Conservation (phyloP, 108 stramenopile species). For the Nannochloropsis granulata region DNA sequence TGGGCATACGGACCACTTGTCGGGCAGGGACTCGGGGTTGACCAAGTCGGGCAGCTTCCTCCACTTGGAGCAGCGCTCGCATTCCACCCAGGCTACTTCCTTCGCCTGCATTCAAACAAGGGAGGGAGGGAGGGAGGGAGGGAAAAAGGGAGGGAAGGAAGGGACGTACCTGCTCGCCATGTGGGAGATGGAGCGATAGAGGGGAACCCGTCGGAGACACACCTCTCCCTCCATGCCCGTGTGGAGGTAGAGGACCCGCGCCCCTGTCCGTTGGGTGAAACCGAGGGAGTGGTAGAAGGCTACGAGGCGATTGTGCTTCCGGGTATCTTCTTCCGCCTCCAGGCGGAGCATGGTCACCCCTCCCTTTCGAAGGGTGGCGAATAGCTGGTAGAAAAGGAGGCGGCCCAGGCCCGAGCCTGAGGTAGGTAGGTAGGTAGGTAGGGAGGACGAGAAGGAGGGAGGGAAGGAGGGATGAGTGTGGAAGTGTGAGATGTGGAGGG, state of each 20-base stretch:
- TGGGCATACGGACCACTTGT: conserved; percentile 5
- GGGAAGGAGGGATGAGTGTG: too few relatives aligned
- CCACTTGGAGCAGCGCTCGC: conserved; percentile 34
- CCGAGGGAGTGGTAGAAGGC: conserved; percentile 20
- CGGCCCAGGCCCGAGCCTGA: conserved; percentile 10
- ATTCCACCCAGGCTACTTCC: conserved; percentile 22
- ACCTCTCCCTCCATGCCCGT: too few relatives aligned
- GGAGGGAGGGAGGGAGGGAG: conserved; percentile 47
- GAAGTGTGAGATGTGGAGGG: background rate
- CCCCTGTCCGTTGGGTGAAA: conserved; percentile 16
- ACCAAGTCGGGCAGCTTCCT: conserved; percentile 23
- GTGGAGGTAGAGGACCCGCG: conserved; percentile 10
- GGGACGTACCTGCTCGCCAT: too few relatives aligned
- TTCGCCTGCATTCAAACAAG: background rate
- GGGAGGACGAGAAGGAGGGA: too few relatives aligned
- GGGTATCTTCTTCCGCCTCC: conserved; percentile 16
- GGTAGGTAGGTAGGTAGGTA: too few relatives aligned
- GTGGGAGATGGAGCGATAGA: too few relatives aligned
- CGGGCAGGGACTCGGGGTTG: conserved; percentile 19
- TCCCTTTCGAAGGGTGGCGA: background rate
- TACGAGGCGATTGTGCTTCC: conserved; percentile 16
- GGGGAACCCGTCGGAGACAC: too few relatives aligned
- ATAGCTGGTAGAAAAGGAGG: conserved; percentile 19
- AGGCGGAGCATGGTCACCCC: conserved; percentile 8
- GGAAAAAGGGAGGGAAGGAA: conserved; percentile 59